Base-by-base conservation (phyloP, 805 yeast species). In the Zygosaccharomyces pseudorouxii region DNA sequence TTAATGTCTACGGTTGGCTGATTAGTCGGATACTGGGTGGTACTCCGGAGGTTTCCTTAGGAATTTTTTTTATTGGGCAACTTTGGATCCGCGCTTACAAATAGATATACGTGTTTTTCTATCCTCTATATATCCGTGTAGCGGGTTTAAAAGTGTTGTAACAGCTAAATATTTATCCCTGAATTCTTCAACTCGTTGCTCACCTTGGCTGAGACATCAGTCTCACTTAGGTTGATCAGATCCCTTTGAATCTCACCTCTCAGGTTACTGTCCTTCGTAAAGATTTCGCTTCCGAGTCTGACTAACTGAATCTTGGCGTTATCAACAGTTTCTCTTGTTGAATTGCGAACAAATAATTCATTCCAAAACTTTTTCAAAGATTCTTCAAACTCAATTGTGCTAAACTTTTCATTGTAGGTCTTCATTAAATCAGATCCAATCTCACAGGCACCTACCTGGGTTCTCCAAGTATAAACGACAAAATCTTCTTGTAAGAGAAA, bases 61-160 rank as follows among this genome's bases (percentile, higher is more conserved):
- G 64, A 80, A 80, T 79, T 80, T 80, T 73, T 81, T 81, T 54
- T 85, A 81, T 65, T 80, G 81, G 65, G 86, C 80, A 85, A 28
- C 64, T 81, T 5, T 86, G 81, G 68, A 25, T 25, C 10, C 76
- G 81, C 72, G 86, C 82, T 23, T 71, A 82, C 52, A 80, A 87
- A 77, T 73, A 81, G 64, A 79, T 87, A 76, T 86, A 86, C 75
- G 72, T 41, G 39, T 30, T 35, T 41, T 33, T 44, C 29, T 16
- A 28, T 40, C 30, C 12, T 39, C 19, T 41, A 37, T 11, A 42
- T 14, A 35, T 22, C 20, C 25, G n/a, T 33, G 9, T 23, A 41
- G n/a, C 18, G 8, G 30, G 12, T 16, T 5, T 39, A 27, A 35
- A 37, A 41, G 29, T 33, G 38, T 33, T 40, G 39, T 31, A 30